Percentiles rank a stretch among this genome's conserved stretches.
Conservation (phyloP, 2,329 filamentous ascomycete species). For the Septoria petroselini region DNA sequence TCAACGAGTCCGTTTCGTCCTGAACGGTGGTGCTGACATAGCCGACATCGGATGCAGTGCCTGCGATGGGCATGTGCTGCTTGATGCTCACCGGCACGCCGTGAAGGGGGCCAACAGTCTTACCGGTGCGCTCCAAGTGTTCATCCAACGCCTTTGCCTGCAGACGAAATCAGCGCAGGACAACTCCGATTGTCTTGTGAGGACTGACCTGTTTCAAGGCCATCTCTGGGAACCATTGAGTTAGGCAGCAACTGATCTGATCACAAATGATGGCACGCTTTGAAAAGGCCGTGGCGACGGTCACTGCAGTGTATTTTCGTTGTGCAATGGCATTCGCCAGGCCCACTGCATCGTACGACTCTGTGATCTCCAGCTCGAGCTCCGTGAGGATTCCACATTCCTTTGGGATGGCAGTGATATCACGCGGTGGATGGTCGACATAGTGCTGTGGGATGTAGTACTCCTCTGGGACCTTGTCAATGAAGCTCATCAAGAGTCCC, state of each 20-base stretch:
- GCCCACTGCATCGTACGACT: constrained; percentile 19
- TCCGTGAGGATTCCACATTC: constrained; percentile 19
- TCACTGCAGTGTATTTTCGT: constrained; percentile 17
- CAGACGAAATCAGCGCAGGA: too few species aligned
- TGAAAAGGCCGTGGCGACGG: constrained; percentile 22
- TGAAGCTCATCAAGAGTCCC: constrained; percentile 9
- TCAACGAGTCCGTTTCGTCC: constrained; percentile 17
- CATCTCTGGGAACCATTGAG: constrained; percentile 24
- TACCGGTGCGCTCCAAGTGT: constrained; percentile 18
- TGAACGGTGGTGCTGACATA: constrained; percentile 13
- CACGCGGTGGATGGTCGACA: constrained; percentile 7
- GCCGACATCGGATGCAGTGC: constrained; percentile 18
- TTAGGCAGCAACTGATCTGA: constrained; percentile 25
- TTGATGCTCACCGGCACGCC: constrained; percentile 25
- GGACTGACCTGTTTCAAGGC: too few species aligned
- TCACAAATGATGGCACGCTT: constrained; percentile 25
- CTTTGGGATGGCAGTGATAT: constrained; percentile 21
- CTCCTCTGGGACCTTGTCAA: constrained; percentile 11
- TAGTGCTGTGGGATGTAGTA: constrained; percentile 9
- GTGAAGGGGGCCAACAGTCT: constrained; percentile 22
- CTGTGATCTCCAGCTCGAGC: constrained; percentile 21
- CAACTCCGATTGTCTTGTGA: too few species aligned
- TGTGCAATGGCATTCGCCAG: constrained; percentile 17
- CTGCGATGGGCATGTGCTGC: constrained; percentile 21
- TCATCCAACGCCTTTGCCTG: constrained; percentile 22